These are phyloP conservation scores for Aureobasidium sp. DNA, from an alignment of 2,329 filamentous ascomycete genomes.

Conservation along the genomic window DNA sequence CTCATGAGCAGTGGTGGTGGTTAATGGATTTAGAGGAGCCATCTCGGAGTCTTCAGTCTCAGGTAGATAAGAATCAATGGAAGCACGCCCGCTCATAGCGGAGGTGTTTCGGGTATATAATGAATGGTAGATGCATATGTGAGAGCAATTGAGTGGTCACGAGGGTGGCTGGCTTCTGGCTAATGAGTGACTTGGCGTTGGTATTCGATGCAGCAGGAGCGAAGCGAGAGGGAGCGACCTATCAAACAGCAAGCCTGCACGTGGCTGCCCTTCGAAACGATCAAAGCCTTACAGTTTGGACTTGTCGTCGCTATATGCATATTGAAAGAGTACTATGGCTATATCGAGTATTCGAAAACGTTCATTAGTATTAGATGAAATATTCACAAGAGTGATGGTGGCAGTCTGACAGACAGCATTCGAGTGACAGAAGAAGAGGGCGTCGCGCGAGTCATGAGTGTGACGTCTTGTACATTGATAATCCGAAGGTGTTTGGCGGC, in stretches of 20 bases:
- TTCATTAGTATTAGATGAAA: neutral
- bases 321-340: neutral
- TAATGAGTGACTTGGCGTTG: neutral
- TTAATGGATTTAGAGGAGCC: neutral
- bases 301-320: no score
- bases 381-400: neutral
- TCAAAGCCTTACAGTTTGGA: no score
- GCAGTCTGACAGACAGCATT: no score
- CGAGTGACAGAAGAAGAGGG: neutral
- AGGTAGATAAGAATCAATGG: neutral
- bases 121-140: neutral
- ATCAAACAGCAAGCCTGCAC: neutral
- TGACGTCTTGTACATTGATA: conserved; percentile 10
- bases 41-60: neutral
- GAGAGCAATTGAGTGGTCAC: neutral
- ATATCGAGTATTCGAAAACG: neutral
- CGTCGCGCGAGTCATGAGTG: neutral
- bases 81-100: neutral
- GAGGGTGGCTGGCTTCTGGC: neutral
- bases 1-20: neutral
- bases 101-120: neutral
- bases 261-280: neutral
- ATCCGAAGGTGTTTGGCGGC: neutral
- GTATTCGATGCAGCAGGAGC: neutral
- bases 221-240: neutral